Base-by-base conservation (phyloP, 176 grass and related monocot genomes). In the Cymbopogon citratus region DNA sequence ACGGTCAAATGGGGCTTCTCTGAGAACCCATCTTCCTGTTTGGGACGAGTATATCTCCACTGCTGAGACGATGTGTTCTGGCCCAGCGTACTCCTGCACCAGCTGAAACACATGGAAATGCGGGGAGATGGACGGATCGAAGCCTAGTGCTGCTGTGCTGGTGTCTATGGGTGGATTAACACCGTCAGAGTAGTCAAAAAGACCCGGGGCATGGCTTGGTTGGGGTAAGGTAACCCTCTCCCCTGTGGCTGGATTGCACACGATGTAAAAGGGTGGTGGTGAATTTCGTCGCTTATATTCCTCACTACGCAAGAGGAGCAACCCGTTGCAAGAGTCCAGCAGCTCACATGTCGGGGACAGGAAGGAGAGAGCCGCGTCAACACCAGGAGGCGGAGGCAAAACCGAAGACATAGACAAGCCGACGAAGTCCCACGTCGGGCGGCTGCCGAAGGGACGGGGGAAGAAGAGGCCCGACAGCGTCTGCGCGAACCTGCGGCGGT, bases 41-140 rank as follows among this genome's bases (percentile, higher is more conserved):
- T 64, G 23, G 18, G 69, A 82, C 1, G 80, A 74, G 57, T 63
- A 83, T 27, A 83, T 63, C 16, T 73, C 80, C 49, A 83, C 38
- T 0, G 43, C 28, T 3, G 9, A 5, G 1, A 61, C 13, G 0
- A 24, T 6, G n/a, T n/a, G n/a, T n/a, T n/a, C n/a, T n/a, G n/a
- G n/a, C n/a, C n/a, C n/a, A n/a, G n/a, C n/a, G n/a, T n/a, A n/a
- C 39, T 12, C 5, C 5, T 46, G 23, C 75, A 77, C 19, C 6
- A 62, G 14, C 36, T 48, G 36, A 19, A 83, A 60, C 33, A 40
- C 38, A 63, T 74, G 54, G 26, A 46, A 83, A 41, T 41, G 36
- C n/a, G 25, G 11, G 7, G 80, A 73, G 9, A 71, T 12, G 36
- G 38, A 26, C 1, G 74, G 74, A 40, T 77, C 24, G 6, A 41